Conservation (phyloP, 192 early-diverging fungal genomes). For the Geranomyces michiganensis region DNA sequence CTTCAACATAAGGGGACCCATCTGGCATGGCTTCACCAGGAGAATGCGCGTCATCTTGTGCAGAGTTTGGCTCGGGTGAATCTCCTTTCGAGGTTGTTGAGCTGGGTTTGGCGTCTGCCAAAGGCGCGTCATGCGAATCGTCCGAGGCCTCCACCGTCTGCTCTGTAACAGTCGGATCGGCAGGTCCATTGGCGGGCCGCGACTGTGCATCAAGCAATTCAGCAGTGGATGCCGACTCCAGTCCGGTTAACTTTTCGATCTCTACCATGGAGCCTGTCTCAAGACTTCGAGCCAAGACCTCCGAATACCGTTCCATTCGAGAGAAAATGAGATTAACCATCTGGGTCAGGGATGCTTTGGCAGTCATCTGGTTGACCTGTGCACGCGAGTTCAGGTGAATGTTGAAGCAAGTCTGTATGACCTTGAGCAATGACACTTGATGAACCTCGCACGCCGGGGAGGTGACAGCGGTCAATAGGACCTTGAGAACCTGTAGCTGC, state of each 20-base stretch:
- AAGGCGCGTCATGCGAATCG: background rate
- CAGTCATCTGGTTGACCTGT: conserved; percentile 51
- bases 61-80: background rate
- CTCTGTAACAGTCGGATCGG: background rate
- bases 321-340: conserved; percentile 64
- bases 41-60: background rate
- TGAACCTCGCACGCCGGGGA: conserved; percentile 55
- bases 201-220: background rate
- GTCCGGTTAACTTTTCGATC: conserved; percentile 37
- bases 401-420: conserved; percentile 57
- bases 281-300: conserved; percentile 42
- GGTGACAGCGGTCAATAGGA: conserved; percentile 58
- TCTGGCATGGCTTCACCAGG: background rate
- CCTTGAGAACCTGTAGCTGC: conserved; percentile 63
- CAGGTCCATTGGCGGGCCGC: background rate
- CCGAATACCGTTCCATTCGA: conserved; percentile 57
- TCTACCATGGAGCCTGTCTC: conserved; percentile 42
- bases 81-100: no score
- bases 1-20: background rate
- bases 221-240: background rate
- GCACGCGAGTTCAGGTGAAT: conserved; percentile 49
- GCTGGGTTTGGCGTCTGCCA: background rate
- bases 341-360: conserved; percentile 60
- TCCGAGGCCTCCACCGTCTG: background rate
- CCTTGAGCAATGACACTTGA: conserved; percentile 50